Conservation (phyloP, 1,139 yeast genomes). For the Pichia sp. region DNA sequence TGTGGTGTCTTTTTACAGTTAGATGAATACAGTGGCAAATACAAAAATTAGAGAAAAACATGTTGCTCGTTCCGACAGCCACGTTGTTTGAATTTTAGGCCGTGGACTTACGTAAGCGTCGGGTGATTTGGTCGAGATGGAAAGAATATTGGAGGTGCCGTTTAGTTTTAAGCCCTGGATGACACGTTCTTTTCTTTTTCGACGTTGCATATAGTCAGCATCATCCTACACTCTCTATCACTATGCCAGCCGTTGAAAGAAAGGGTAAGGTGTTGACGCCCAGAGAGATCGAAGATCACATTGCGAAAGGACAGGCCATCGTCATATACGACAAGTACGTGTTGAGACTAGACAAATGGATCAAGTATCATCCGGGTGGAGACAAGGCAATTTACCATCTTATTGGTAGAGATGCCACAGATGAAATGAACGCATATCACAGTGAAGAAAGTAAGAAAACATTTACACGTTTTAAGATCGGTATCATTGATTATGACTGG, state of each 20-base stretch:
- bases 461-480: constrained; percentile 60
- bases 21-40: background rate
- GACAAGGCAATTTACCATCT: constrained; percentile 79
- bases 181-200: no score
- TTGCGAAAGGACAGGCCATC: constrained; percentile 66
- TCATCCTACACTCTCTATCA: no score
- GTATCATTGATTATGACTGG: constrained; percentile 64
- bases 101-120: no score
- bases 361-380: constrained; percentile 83
- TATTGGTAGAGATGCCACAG: constrained; percentile 89
- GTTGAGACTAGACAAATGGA: constrained; percentile 68
- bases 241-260: background rate
- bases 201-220: no score
- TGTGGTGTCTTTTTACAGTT: background rate
- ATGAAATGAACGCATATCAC: constrained; percentile 86
- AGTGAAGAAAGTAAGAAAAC: constrained; percentile 50
- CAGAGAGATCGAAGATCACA: constrained; percentile 48
- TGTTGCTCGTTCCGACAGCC: no score
- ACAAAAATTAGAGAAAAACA: no score
- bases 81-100: no score
- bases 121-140: no score
- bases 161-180: no score
- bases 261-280: constrained; percentile 1
- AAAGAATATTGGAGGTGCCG: no score
- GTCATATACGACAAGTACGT: constrained; percentile 65